These are phyloP conservation scores for Microbotryum intermedium DNA, from an alignment of 1,284 basidiomycete species.

Conservation along the genomic window DNA sequence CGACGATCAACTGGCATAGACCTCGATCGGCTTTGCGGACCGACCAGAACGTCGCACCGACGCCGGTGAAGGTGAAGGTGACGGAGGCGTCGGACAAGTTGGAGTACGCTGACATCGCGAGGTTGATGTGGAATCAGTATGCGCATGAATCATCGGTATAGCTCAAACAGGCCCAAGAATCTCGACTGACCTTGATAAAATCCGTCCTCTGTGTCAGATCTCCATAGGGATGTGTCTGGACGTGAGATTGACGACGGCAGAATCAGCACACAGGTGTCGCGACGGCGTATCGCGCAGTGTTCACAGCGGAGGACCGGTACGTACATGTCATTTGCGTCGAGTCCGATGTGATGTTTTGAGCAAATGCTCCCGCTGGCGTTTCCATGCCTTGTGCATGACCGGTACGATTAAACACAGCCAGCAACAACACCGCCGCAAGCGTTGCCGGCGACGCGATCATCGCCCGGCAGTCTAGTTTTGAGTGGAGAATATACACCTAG, in stretches of 20 bases:
- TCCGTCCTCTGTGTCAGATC: slow-evolving; percentile 13
- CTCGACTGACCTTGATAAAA: slow-evolving; percentile 10
- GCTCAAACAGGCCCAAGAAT: neutral
- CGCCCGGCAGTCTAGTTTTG: no score
- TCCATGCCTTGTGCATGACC: neutral
- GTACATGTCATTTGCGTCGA: slow-evolving; percentile 20
- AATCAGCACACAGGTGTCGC: neutral
- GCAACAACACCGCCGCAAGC: no score
- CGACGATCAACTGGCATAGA: slow-evolving; percentile 17
- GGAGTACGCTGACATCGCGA: slow-evolving; percentile 16
- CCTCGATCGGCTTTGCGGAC: slow-evolving; percentile 22
- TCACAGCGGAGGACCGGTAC: neutral
- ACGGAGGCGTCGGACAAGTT: slow-evolving; percentile 19
- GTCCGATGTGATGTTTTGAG: slow-evolving; percentile 28
- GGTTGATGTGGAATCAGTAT: neutral
- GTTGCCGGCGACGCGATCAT: no score
- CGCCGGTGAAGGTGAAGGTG: slow-evolving; percentile 26
- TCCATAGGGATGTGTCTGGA: slow-evolving; percentile 10
- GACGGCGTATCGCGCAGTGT: neutral
- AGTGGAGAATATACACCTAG: no score
- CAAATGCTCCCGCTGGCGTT: slow-evolving; percentile 1
- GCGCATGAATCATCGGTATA: neutral
- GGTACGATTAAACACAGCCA: no score
- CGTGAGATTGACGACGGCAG: neutral
- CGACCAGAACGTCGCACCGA: slow-evolving; percentile 14